Conservation (phyloP, 2,329 filamentous ascomycete genomes). For the Hysterium pulicare region DNA sequence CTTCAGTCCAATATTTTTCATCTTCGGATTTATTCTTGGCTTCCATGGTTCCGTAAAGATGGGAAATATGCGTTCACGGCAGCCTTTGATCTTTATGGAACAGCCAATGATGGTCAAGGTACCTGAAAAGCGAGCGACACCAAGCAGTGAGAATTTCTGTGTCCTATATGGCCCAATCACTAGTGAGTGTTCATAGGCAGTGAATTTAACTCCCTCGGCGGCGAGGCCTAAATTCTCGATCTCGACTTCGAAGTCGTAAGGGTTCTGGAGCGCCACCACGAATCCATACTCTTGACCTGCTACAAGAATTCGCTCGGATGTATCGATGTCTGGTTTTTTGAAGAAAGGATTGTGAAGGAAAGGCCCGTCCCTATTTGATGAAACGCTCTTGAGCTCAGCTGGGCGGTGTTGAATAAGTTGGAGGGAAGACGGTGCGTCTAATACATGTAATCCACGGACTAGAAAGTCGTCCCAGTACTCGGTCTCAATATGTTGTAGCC, state of each 20-base stretch:
- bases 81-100: conserved; percentile 74
- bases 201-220: conserved; percentile 69
- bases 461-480: conserved; percentile 98
- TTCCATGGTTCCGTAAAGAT: conserved; percentile 78
- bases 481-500: conserved; percentile 65
- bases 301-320: conserved; percentile 67
- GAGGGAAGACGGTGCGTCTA: conserved; percentile 36
- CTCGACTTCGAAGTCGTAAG: conserved; percentile 88
- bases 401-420: conserved; percentile 31
- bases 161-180: conserved; percentile 78
- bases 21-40: conserved; percentile 64
- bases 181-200: conserved; percentile 61
- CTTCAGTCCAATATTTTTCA: conserved; percentile 69
- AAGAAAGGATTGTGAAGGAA: conserved; percentile 96
- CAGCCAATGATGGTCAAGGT: conserved; percentile 73
- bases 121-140: conserved; percentile 65
- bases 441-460: conserved; percentile 71
- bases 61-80: conserved; percentile 76
- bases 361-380: conserved; percentile 58
- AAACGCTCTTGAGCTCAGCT: conserved; percentile 26
- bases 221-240: conserved; percentile 78
- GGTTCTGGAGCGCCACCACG: conserved; percentile 83
- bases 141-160: conserved; percentile 70
- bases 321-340: conserved; percentile 57
- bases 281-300: conserved; percentile 76